Percentiles rank a stretch among this genome's conserved stretches.
Evolutionary conservation across 225 moss, liverwort and hornwort species (phyloP).

Genomic region (Polytrichum formosum): DNA sequence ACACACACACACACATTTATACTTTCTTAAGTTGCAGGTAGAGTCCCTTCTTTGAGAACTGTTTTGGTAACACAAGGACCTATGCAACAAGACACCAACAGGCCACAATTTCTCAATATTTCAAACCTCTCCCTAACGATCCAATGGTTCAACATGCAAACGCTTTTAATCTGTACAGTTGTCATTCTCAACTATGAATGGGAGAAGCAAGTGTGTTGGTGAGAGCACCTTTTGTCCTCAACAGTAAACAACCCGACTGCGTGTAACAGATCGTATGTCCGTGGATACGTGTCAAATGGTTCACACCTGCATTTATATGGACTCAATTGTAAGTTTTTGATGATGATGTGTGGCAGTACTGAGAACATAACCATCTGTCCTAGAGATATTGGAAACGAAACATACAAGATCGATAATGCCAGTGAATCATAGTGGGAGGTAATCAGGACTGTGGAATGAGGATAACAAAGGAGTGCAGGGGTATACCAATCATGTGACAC

Average conservation of each 20-base stretch:
- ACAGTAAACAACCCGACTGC: constrained; percentile 53
- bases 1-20: too few species aligned
- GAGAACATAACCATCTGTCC: too few species aligned
- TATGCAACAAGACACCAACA: background rate
- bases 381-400: too few species aligned
- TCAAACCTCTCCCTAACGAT: background rate
- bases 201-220: background rate
- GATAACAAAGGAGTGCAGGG: background rate
- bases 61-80: background rate
- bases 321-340: background rate
- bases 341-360: too few species aligned
- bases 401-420: too few species aligned
- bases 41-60: too few species aligned
- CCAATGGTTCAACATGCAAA: background rate
- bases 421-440: too few species aligned
- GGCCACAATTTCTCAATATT: background rate
- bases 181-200: too few species aligned
- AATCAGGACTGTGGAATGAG: too few species aligned
- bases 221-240: constrained; percentile 52
- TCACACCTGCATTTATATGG: constrained; percentile 54
- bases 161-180: background rate
- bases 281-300: constrained; percentile 71
- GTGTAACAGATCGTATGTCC: constrained; percentile 79
- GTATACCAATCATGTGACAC: constrained; percentile 76
- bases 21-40: too few species aligned